A percentile compares a stretch with the other conserved stretches of the same genome.
Conservation (phyloP, 2,329 filamentous ascomycete species). For the Coniochaeta sp. region DNA sequence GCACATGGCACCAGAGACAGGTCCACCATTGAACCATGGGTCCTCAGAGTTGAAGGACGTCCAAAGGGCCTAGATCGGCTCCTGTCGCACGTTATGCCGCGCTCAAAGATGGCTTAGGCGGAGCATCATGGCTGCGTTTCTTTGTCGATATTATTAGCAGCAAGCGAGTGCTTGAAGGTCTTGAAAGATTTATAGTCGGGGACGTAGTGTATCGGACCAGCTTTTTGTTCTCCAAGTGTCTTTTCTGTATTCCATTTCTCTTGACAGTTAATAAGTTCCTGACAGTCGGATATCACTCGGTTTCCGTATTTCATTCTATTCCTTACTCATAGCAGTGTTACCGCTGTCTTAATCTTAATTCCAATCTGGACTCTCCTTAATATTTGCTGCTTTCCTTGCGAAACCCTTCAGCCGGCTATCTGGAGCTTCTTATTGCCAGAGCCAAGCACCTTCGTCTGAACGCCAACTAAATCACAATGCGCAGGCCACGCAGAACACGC, state of each 20-base stretch:
- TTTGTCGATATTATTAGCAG: neutral
- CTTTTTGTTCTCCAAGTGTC: neutral
- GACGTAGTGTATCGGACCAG: too few relatives aligned
- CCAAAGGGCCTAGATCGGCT: neutral
- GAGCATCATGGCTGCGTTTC: neutral
- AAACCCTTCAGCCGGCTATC: neutral
- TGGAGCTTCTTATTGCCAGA: neutral
- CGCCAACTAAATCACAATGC: neutral
- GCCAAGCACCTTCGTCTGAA: neutral
- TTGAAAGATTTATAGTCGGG: neutral
- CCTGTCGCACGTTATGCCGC: neutral
- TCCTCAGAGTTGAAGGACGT: neutral
- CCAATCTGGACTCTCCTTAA: neutral
- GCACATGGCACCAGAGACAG: neutral
- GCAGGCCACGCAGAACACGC: conserved; percentile 4
- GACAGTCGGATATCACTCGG: neutral
- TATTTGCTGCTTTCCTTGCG: neutral
- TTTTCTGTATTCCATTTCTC: neutral
- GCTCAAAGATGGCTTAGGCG: neutral
- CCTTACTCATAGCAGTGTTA: neutral
- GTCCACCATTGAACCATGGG: neutral
- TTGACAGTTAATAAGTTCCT: neutral
- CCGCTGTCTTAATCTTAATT: neutral
- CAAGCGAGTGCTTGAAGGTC: neutral
- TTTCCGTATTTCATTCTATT: neutral